Base-by-base conservation (phyloP, 2,329 filamentous ascomycete genomes). In the Fusarium duplospermum region DNA sequence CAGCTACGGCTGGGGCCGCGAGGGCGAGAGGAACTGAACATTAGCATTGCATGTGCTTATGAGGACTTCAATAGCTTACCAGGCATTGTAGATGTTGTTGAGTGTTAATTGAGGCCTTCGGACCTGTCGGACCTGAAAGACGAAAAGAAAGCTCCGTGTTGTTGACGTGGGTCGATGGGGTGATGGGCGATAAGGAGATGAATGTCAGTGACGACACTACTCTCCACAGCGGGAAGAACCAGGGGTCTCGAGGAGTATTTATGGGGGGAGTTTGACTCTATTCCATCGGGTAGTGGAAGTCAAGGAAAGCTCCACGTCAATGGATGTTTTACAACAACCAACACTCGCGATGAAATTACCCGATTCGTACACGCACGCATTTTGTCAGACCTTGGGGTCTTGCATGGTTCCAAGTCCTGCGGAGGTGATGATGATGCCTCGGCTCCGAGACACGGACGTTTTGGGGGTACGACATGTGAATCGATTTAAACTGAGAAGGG, bases 1-100 rank as follows among this genome's bases (percentile, higher is more conserved):
- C 92, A 33, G 88, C 87, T 52, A 90, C 88, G 18, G 92, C 92
- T 20, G 93, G 90, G 31, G 88, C 84, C 8, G 90, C 86, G 58
- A 90, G 71, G 24, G 85, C 81, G 24, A 91, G 81, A 52, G 90
- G 88, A 47, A 89, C 87, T 90, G 67, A 1, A 1, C 8, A 1
- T 71, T 52, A 69, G 64, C 33, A 57, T 57, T 57, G 47, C 5
- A n/a, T 5, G 4, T 29, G 24, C 4, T 7, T 31, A 18, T 52
- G 1, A 16, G 22, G 47, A 8, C 3, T 14, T 27, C 6, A 13
- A 14, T 3, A 31, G 9, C 69, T 66, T 45, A 78, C 76, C 33
- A 66, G 72, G 54, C 76, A 78, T 78, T 67, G 31, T 67, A 33
- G 42, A 9, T 18, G 11, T 58, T 40, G 45, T n/a, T 56, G 45